Base-by-base conservation (phyloP, 2,329 filamentous ascomycete species). In the Xylaria polymorpha region DNA sequence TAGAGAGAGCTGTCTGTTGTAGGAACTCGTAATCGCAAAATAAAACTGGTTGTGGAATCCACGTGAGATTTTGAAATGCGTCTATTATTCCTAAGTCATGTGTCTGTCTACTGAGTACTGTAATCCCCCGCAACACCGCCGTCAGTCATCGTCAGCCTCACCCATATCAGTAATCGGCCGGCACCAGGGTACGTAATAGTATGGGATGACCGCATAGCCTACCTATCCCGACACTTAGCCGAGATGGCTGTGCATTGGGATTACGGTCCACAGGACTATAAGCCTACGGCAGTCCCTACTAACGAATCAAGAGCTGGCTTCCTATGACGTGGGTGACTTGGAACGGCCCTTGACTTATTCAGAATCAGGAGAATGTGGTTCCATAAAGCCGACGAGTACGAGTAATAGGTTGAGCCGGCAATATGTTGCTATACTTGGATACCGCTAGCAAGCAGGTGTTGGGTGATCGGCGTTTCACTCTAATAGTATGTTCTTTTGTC, bases 151-250 rank as follows among this genome's bases (percentile, higher is more conserved):
- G 29, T 69, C 63, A 50, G 67, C 59, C 55, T 55, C 37, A 37
- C 10, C 51, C 44, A 18, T 25, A 43, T n/a, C 32, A 53, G 5
- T 29, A 53, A 39, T 46, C 62, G 51, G 62, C 57, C 58, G 58
- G 59, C 58, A 56, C 15, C 20, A 18, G 12, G 60, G 14, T 63
- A 69, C 67, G 63, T 69, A 69, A 69, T 58, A 25, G 29, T 44
- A 50, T 63, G 32, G 51, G 35, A 59, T 32, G 35, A 58, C 56
- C 44, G 63, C 29, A 58, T 53, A 60, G 32, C n/a, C n/a, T n/a
- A n/a, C 44, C 20, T 44, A 32, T 48, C 61, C 59, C 41, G 48
- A 29, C 20, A 37, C 20, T 60, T 60, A 15, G 39, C 41, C 25
- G 29, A 58, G 48, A 57, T 55, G 46, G 63, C 63, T 66, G 53